A percentile compares a stretch with the other conserved stretches of the same genome.
Evolutionary conservation across 768 basidiomycete genomes (phyloP).

Genomic region (Calocybe indica): DNA sequence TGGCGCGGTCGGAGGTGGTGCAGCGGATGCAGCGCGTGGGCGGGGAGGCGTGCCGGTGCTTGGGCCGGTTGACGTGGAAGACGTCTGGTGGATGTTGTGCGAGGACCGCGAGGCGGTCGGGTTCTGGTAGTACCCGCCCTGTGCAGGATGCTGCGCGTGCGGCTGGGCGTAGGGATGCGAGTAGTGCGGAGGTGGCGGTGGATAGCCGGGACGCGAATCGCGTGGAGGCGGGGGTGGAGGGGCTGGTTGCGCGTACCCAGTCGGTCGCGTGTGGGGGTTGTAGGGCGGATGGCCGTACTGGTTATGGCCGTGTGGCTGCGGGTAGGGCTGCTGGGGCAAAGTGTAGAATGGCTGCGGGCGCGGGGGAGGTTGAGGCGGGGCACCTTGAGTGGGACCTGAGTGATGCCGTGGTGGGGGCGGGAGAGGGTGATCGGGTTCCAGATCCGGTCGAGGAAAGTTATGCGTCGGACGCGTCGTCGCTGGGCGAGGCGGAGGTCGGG

Average conservation of each 20-base stretch:
- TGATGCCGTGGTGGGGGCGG: constrained; percentile 12
- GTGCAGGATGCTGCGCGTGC: constrained; percentile 13
- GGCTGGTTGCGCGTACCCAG: too few species aligned
- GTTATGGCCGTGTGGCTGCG: constrained; percentile 9
- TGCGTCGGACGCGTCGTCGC: constrained; percentile 20
- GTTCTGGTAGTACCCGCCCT: neutral
- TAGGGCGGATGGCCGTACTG: constrained; percentile 4
- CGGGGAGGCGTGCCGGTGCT: constrained; percentile 22
- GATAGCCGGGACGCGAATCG: constrained; percentile 12
- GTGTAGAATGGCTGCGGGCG: constrained; percentile 7
- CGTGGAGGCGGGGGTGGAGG: constrained; percentile 11
- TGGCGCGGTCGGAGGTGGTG: constrained; percentile 27
- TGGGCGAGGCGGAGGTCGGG: constrained; percentile 29
- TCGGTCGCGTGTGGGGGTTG: constrained; percentile 9
- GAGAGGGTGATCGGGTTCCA: constrained; percentile 40
- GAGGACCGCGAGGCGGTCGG: constrained; percentile 14
- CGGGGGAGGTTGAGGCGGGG: constrained; percentile 12
- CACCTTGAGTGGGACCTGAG: constrained; percentile 11
- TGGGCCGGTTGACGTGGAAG: constrained; percentile 12
- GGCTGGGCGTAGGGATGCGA: constrained; percentile 19
- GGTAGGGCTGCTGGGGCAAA: constrained; percentile 15
- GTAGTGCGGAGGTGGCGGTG: constrained; percentile 16
- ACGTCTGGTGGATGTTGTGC: constrained; percentile 11
- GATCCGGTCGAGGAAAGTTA: constrained; percentile 59
- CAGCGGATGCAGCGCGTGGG: constrained; percentile 37